phyloP scores from a whole-genome alignment of 2,329 filamentous ascomycete species.

The Curvularia lunata region DNA sequence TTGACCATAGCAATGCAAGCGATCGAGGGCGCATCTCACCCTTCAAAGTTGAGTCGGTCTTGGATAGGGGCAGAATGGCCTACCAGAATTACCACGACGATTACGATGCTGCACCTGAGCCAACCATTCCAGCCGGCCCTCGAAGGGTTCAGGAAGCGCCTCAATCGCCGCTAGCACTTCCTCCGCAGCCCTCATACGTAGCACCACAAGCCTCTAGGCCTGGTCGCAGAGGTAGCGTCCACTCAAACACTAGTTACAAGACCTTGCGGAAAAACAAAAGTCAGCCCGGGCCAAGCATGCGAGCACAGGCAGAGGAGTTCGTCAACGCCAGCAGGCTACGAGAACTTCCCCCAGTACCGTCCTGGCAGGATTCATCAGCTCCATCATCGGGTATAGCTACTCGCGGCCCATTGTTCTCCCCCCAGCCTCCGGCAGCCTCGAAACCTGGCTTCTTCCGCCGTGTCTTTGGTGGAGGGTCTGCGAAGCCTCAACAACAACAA shows the following conservation, averaged over 20 bases:
- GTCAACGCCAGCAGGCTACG: constrained; percentile 55
- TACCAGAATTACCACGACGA: constrained; percentile 60
- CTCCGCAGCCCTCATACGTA: constrained; percentile 47
- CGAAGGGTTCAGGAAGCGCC: constrained; percentile 59
- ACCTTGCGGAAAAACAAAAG: constrained; percentile 54
- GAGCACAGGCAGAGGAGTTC: constrained; percentile 57
- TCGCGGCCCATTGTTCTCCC: constrained; percentile 55
- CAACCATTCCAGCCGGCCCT: constrained; percentile 81
- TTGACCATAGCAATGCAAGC: constrained; percentile 62
- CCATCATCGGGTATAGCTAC: constrained; percentile 61
- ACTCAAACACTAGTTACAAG: constrained; percentile 60
- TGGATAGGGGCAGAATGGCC: constrained; percentile 53
- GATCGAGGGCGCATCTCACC: constrained; percentile 29
- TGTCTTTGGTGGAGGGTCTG: constrained; percentile 75
- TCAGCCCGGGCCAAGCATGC: constrained; percentile 50
- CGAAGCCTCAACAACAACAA: constrained; percentile 59
- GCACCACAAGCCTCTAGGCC: constrained; percentile 52
- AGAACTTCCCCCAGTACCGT: constrained; percentile 53
- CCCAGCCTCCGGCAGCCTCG: constrained; percentile 60
- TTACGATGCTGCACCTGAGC: constrained; percentile 84
- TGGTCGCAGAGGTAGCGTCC: constrained; percentile 64
- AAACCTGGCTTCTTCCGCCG: constrained; percentile 88
- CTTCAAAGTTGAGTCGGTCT: constrained; percentile 52
- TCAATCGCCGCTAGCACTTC: constrained; percentile 50
- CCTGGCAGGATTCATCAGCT: constrained; percentile 57